Conservation (phyloP, 164 flowering plant species). For the Vitis amurensis region DNA sequence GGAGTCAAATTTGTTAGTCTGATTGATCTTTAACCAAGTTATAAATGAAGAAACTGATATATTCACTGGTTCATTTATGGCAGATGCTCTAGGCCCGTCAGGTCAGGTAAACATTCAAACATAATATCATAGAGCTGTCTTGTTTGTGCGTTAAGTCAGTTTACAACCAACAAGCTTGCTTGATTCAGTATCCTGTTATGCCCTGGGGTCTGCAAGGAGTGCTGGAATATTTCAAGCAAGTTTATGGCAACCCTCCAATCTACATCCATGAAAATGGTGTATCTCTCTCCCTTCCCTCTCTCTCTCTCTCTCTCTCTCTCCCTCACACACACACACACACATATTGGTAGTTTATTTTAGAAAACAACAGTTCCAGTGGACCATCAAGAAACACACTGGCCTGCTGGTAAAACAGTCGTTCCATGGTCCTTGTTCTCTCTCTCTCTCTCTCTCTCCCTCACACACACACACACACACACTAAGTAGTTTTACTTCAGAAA, state of each 20-base stretch:
- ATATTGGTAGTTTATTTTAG: not conserved
- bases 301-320: not conserved
- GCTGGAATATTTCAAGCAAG: slow-evolving; percentile 52
- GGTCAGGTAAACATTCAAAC: slow-evolving; percentile 24
- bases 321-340: too few relatives aligned
- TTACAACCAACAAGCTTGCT: not conserved
- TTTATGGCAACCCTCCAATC: slow-evolving; percentile 62
- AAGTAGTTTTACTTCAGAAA: not conserved
- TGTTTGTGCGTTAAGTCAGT: not conserved
- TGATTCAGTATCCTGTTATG: slow-evolving; percentile 27
- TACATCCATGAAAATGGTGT: slow-evolving; percentile 51
- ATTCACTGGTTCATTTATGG: not conserved
- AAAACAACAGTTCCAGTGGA: too few relatives aligned
- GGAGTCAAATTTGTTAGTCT: too few relatives aligned
- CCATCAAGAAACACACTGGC: too few relatives aligned
- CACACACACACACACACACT: slow-evolving; percentile 3
- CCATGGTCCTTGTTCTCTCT: too few relatives aligned
- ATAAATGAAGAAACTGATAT: too few relatives aligned
- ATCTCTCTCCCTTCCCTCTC: slow-evolving; percentile 15
- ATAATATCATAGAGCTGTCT: not conserved
- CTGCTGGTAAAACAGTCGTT: too few relatives aligned
- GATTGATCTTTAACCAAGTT: too few relatives aligned
- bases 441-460: too few relatives aligned
- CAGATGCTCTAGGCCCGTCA: slow-evolving; percentile 6
- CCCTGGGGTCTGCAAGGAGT: slow-evolving; percentile 35